Conservation (phyloP, 2,329 filamentous ascomycete genomes). For the Setomelanomma holmii region DNA sequence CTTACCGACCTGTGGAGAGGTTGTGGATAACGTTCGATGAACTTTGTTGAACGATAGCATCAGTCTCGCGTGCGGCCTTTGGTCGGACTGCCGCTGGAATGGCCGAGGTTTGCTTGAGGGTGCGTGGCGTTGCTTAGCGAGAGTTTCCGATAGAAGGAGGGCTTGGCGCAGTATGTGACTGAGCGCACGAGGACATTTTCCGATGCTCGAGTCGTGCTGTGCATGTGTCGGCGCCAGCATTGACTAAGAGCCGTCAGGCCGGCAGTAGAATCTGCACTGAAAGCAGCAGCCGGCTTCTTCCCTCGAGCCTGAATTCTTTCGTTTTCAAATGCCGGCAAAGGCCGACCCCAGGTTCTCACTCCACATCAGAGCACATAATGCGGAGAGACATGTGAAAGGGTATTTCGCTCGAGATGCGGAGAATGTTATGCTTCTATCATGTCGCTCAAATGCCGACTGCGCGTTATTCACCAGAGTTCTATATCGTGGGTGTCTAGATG, state of each 20-base stretch:
- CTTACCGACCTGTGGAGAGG: no score
- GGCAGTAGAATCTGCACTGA: neutral
- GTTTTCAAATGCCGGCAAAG: slow-evolving; percentile 14
- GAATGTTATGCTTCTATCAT: neutral
- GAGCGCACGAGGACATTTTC: no score
- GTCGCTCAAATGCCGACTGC: neutral
- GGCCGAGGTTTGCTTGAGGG: neutral
- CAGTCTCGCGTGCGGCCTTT: neutral
- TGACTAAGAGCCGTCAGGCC: neutral
- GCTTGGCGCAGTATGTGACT: neutral
- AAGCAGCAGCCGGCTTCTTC: no score
- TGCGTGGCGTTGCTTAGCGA: neutral
- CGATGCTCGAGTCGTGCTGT: neutral
- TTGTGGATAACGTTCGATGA: no score
- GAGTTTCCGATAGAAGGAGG: neutral
- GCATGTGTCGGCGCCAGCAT: neutral
- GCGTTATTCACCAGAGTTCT: neutral
- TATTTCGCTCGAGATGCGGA: neutral
- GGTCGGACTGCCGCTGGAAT: neutral
- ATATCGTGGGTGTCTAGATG: slow-evolving; percentile 7
- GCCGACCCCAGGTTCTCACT: slow-evolving; percentile 28
- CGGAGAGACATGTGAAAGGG: neutral
- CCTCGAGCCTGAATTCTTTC: no score
- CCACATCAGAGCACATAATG: no score
- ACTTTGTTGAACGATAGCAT: neutral